These are phyloP conservation scores for Ogataea wickerhamii DNA, from an alignment of 805 yeast species.

Conservation along the genomic window DNA sequence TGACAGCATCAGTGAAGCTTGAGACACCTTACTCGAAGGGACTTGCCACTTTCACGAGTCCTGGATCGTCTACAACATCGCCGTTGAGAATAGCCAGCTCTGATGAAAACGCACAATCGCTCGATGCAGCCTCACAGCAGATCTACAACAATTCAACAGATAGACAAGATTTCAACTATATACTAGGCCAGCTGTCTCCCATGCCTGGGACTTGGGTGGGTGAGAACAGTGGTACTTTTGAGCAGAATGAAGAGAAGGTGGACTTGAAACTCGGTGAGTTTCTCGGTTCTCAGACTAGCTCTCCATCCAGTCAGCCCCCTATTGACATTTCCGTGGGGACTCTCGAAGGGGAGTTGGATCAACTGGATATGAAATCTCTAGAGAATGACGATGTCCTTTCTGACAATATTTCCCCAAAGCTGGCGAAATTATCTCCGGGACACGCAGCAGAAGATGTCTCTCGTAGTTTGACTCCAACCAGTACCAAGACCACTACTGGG, in stretches of 20 bases:
- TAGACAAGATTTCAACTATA: slow-evolving; percentile 13
- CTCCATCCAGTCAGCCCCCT: slow-evolving; percentile 14
- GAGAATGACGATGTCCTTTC: not conserved
- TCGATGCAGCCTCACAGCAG: not conserved
- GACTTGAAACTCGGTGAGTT: slow-evolving; percentile 11
- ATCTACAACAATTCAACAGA: slow-evolving; percentile 21
- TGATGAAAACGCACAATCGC: not conserved
- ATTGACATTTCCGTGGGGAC: slow-evolving; percentile 12
- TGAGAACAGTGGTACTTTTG: slow-evolving; percentile 1
- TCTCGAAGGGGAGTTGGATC: slow-evolving; percentile 19
- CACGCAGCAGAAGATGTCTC: not conserved
- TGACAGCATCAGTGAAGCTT: slow-evolving; percentile 1
- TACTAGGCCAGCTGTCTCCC: slow-evolving; percentile 23
- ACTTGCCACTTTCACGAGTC: slow-evolving; percentile 13
- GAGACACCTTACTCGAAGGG: slow-evolving; percentile 12
- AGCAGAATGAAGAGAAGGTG: slow-evolving; percentile 14
- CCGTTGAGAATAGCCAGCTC: slow-evolving; percentile 18
- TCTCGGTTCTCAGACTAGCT: slow-evolving; percentile 16
- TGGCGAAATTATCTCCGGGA: not conserved
- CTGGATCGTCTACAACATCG: slow-evolving; percentile 25
- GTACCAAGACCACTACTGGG: not conserved
- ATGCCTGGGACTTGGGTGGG: slow-evolving; percentile 30
- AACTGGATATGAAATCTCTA: too few relatives aligned
- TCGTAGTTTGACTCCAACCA: not conserved
- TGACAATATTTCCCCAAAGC: not conserved